Evolutionary conservation across 2,329 filamentous ascomycete species (phyloP).

Genomic region (Apiospora rasikravindrae): DNA sequence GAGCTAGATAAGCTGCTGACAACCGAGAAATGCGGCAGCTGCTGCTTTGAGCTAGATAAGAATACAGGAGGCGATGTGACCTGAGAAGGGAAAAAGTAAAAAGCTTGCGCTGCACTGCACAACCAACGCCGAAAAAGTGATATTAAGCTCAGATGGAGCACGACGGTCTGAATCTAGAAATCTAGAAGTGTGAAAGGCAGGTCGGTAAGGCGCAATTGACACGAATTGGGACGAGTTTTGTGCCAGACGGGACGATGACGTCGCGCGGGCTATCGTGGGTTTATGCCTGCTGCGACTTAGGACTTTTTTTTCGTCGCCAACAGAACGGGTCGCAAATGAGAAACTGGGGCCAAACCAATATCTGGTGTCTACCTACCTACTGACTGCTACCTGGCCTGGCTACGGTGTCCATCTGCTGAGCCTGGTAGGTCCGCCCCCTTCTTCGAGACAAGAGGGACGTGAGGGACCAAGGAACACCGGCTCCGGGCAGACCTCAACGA

Average conservation of each 20-base stretch:
- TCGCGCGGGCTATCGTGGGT: slow-evolving; percentile 3
- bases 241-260: slow-evolving; percentile 2
- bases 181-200: neutral
- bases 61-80: slow-evolving; percentile 3
- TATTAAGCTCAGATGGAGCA: slow-evolving; percentile 14
- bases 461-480: neutral
- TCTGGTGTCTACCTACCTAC: neutral
- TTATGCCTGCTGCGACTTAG: neutral
- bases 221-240: slow-evolving; percentile 7
- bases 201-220: slow-evolving; percentile 7
- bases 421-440: neutral
- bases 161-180: slow-evolving; percentile 8
- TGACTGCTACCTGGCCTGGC: no score
- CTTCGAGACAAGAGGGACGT: neutral
- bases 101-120: slow-evolving; percentile 7
- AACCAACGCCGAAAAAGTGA: neutral
- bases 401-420: neutral
- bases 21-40: slow-evolving; percentile 5
- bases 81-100: neutral
- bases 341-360: slow-evolving; percentile 12
- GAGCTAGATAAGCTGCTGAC: slow-evolving; percentile 11
- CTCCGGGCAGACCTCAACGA: slow-evolving; percentile 12
- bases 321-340: neutral
- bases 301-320: neutral
- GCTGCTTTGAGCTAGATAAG: neutral